Conservation (phyloP, 179 eudicot genomes). For the Dionaea muscipula region DNA sequence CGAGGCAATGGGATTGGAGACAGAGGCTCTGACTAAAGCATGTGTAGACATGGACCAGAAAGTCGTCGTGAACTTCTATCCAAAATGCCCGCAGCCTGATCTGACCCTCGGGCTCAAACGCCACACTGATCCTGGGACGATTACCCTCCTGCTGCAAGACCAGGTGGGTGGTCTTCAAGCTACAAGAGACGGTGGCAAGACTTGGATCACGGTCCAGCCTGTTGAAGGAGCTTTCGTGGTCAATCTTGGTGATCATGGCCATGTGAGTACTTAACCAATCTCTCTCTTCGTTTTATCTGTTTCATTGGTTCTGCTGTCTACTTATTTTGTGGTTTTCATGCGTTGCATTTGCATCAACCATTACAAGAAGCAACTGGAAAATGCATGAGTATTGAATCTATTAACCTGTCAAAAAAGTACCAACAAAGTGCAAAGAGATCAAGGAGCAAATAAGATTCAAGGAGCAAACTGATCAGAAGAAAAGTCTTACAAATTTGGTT, state of each 20-base stretch:
- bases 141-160: conserved; percentile 59
- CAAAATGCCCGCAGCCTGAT: conserved; percentile 75
- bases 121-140: conserved; percentile 69
- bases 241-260: conserved; percentile 66
- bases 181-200: conserved; percentile 62
- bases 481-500: too few relatives aligned
- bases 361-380: too few relatives aligned
- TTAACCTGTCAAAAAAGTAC: too few relatives aligned
- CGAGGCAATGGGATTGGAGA: conserved; percentile 79
- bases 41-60: conserved; percentile 94
- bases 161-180: conserved; percentile 77
- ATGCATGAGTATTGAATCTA: too few relatives aligned
- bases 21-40: conserved; percentile 67
- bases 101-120: conserved; percentile 57
- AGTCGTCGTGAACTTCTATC: conserved; percentile 78
- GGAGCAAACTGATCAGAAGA: too few relatives aligned
- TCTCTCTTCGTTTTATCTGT: too few relatives aligned
- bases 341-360: too few relatives aligned
- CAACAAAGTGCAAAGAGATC: too few relatives aligned
- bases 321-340: background rate
- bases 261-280: conserved; percentile 26
- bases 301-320: background rate
- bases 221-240: conserved; percentile 73
- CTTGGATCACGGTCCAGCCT: conserved; percentile 75
- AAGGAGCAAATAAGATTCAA: too few relatives aligned